Percentiles rank a stretch among this genome's conserved stretches.
phyloP scores from a whole-genome alignment of 306 rosid species.

The Biancaea sappan region DNA sequence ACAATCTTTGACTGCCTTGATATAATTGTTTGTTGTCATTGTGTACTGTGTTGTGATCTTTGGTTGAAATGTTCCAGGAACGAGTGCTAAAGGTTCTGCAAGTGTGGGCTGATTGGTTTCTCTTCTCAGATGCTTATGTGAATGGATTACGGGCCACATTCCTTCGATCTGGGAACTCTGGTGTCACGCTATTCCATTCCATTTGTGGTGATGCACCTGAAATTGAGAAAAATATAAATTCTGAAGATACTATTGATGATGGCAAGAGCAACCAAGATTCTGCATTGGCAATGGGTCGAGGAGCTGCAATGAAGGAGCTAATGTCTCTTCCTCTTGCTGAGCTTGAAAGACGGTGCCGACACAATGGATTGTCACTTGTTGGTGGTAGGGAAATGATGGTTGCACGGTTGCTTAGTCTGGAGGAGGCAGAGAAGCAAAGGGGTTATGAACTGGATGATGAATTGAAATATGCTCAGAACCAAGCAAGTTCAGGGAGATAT shows the following conservation, averaged over 20 bases:
- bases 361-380: constrained; percentile 95
- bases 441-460: constrained; percentile 85
- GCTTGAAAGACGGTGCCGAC: constrained; percentile 96
- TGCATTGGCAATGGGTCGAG: constrained; percentile 96
- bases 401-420: constrained; percentile 89
- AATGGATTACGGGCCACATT: constrained; percentile 97
- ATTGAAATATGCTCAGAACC: constrained; percentile 69
- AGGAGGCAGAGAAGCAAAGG: constrained; percentile 94
- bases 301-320: constrained; percentile 90
- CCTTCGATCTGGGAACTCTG: constrained; percentile 87
- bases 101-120: constrained; percentile 99
- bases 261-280: constrained; percentile 80
- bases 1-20: constrained; percentile 3
- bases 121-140: constrained; percentile 94
- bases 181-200: constrained; percentile 85
- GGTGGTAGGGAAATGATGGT: constrained; percentile 99
- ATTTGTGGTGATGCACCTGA: constrained; percentile 89
- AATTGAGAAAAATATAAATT: constrained; percentile 68
- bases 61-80: constrained; percentile 62
- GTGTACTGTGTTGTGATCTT: constrained; percentile 23
- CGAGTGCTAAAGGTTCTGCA: constrained; percentile 93
- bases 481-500: constrained; percentile 72
- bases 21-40: constrained; percentile 16
- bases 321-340: constrained; percentile 89
- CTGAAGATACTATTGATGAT: constrained; percentile 64